A percentile compares a stretch with the other conserved stretches of the same genome.
Conservation (phyloP, 176 grass and related monocot species). For the Coix lacrymajobi region DNA sequence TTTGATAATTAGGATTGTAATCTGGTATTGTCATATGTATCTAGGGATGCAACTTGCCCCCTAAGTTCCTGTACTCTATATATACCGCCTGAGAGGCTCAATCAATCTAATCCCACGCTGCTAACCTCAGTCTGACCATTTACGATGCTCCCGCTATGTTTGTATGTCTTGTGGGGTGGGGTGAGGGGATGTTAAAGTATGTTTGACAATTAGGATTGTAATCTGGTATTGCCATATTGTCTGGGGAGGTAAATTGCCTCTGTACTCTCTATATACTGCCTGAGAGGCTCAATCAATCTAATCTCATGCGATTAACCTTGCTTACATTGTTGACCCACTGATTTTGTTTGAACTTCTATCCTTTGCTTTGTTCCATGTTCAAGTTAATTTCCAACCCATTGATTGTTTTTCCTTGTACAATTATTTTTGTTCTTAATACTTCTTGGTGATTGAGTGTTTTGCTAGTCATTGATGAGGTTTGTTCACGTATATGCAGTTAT, state of each 20-base stretch:
- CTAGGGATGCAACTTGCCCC: neutral
- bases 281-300: neutral
- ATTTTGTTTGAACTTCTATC: neutral
- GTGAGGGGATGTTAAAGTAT: no score
- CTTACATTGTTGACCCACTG: neutral
- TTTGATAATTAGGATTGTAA: neutral
- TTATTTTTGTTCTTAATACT: neutral
- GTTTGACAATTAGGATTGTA: neutral
- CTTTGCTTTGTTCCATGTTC: neutral
- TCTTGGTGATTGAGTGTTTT: neutral
- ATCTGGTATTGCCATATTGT: neutral
- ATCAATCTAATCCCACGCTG: neutral
- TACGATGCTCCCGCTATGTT: neutral
- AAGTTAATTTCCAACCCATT: slow-evolving; percentile 4
- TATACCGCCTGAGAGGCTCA: neutral
- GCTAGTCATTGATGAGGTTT: neutral
- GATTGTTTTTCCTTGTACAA: neutral
- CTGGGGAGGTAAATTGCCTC: neutral
- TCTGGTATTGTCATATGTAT: neutral
- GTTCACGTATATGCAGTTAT: slow-evolving; percentile 46
- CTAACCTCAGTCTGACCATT: neutral
- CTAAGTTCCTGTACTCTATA: neutral
- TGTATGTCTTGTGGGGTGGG: no score
- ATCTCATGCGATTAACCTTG: neutral
- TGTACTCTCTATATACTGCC: neutral